Conservation (phyloP, 306 rosid genomes). For the Begonia loranthoides region DNA sequence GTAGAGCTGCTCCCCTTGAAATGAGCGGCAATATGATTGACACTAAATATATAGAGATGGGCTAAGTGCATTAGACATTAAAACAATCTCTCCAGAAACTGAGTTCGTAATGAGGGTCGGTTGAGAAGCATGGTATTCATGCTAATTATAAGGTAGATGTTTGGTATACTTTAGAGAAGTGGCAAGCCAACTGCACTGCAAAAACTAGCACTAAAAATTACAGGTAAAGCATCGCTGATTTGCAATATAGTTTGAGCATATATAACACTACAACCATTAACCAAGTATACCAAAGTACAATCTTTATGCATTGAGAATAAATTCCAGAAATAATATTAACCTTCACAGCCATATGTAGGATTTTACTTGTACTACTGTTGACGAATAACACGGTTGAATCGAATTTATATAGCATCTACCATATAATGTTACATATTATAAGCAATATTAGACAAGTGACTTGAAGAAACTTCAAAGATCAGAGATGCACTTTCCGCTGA, state of each 20-base stretch:
- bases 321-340: too few relatives aligned
- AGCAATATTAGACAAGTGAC: not conserved
- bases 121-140: constrained; percentile 48
- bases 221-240: too few relatives aligned
- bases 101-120: constrained; percentile 20
- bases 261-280: too few relatives aligned
- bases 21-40: not conserved
- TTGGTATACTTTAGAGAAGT: constrained; percentile 15
- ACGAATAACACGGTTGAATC: too few relatives aligned
- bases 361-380: too few relatives aligned
- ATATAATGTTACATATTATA: not conserved
- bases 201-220: too few relatives aligned
- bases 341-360: too few relatives aligned
- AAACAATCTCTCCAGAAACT: too few relatives aligned
- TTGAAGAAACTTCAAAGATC: constrained; percentile 43
- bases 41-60: constrained; percentile 26
- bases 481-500: constrained; percentile 51
- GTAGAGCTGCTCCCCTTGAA: not conserved
- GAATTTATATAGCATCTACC: too few relatives aligned
- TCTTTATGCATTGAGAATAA: too few relatives aligned
- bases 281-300: too few relatives aligned
- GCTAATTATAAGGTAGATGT: constrained; percentile 24
- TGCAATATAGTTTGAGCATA: too few relatives aligned
- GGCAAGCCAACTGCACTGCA: not conserved
- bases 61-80: constrained; percentile 4